A percentile compares a stretch with the other conserved stretches of the same genome.
phyloP scores from a whole-genome alignment of 129 eudicot genomes.

The Helichrysum umbraculigerum region DNA sequence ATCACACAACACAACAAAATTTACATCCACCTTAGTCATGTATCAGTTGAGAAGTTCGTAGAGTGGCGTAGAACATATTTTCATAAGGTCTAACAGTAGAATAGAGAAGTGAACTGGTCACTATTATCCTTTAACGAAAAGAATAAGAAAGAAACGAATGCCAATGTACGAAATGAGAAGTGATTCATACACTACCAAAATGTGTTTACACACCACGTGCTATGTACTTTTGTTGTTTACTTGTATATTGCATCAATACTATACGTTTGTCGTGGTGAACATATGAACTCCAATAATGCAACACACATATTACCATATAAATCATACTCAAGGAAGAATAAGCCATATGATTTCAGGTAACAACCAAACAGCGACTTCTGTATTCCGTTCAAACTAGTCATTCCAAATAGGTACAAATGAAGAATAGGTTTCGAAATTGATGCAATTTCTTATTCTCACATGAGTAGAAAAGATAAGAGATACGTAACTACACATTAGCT shows the following conservation, averaged over 20 bases:
- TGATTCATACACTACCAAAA: not conserved
- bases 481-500: not conserved
- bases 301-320: not conserved
- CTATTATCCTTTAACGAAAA: not conserved
- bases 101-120: not conserved
- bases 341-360: not conserved
- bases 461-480: slow-evolving; percentile 7
- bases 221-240: too few relatives aligned
- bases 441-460: slow-evolving; percentile 5
- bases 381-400: not conserved
- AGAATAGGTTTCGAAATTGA: not conserved
- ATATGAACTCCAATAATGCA: not conserved
- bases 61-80: too few relatives aligned
- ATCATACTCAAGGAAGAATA: not conserved
- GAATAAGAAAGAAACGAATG: not conserved
- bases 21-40: not conserved
- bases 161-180: not conserved
- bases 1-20: not conserved
- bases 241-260: not conserved
- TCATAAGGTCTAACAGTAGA: not conserved
- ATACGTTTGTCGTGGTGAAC: not conserved
- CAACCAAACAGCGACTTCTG: not conserved
- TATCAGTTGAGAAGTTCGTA: too few relatives aligned
- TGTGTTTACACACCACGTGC: not conserved
- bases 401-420: not conserved